These are phyloP conservation scores for Bacidia gigantensis DNA, from an alignment of 495 filamentous ascomycete genomes.

Conservation along the genomic window DNA sequence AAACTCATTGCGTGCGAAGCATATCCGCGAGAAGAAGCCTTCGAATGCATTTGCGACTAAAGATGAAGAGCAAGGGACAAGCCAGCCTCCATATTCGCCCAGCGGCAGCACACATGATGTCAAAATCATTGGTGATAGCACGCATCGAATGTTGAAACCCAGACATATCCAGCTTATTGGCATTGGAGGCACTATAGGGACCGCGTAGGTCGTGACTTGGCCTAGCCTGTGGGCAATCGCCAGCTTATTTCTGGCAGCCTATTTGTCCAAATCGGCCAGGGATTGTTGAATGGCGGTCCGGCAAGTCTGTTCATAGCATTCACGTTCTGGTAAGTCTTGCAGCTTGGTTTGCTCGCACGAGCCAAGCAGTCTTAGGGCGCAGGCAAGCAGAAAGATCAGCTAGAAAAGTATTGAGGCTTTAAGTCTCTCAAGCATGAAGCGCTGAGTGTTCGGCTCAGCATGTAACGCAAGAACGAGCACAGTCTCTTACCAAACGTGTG, in stretches of 20 bases:
- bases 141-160: constrained; percentile 45
- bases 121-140: constrained; percentile 27
- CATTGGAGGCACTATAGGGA: constrained; percentile 63
- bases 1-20: not conserved
- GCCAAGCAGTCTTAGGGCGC: not conserved
- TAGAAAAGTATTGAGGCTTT: not conserved
- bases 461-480: not conserved
- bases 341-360: too few species aligned
- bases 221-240: too few species aligned
- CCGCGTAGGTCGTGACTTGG: too few species aligned
- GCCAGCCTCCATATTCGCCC: constrained; percentile 3
- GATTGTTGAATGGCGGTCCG: constrained; percentile 57
- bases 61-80: constrained; percentile 1
- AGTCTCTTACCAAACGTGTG: not conserved
- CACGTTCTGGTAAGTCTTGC: constrained; percentile 43
- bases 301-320: constrained; percentile 67
- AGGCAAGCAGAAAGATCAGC: not conserved
- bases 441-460: not conserved
- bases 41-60: constrained; percentile 1
- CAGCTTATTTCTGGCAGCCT: too few species aligned
- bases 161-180: constrained; percentile 63
- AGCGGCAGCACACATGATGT: constrained; percentile 4
- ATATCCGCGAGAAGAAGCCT: not conserved
- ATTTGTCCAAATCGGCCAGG: constrained; percentile 56
- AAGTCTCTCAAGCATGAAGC: not conserved